Conservation (phyloP, 371 early-diverging fungal species). For the Mucor mucedo region DNA sequence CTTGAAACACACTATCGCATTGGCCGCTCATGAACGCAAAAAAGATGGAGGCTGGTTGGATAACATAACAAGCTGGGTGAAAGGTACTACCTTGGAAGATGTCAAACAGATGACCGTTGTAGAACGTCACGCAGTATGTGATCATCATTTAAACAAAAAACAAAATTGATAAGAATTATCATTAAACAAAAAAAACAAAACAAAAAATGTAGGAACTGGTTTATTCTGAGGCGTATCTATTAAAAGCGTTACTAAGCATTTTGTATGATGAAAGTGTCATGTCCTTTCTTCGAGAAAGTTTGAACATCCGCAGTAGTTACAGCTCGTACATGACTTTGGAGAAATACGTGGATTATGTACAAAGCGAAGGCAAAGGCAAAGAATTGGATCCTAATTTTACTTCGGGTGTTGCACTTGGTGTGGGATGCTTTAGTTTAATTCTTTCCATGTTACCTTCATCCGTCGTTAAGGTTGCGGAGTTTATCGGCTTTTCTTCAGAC, state of each 20-base stretch:
- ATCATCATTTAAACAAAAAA: not conserved
- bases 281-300: conserved; percentile 73
- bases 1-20: conserved; percentile 59
- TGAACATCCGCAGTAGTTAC: conserved; percentile 73
- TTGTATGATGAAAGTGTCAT: conserved; percentile 73
- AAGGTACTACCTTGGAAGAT: conserved; percentile 42
- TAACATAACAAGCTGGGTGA: conserved; percentile 43
- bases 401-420: conserved; percentile 72
- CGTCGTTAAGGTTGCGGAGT: conserved; percentile 60
- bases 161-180: not conserved
- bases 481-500: conserved; percentile 77
- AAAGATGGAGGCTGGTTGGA: conserved; percentile 40
- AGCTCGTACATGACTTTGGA: conserved; percentile 64
- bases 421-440: conserved; percentile 64
- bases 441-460: conserved; percentile 56
- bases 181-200: not conserved
- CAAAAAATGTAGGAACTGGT: conserved; percentile 61
- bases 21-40: conserved; percentile 59
- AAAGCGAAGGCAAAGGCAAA: conserved; percentile 15
- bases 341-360: conserved; percentile 52
- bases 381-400: conserved; percentile 72
- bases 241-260: conserved; percentile 72
- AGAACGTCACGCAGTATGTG: conserved; percentile 71
- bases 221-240: conserved; percentile 71
- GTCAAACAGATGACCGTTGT: conserved; percentile 64